phyloP scores from a whole-genome alignment of 495 filamentous ascomycete genomes.

The Neurospora tetrasperma region DNA sequence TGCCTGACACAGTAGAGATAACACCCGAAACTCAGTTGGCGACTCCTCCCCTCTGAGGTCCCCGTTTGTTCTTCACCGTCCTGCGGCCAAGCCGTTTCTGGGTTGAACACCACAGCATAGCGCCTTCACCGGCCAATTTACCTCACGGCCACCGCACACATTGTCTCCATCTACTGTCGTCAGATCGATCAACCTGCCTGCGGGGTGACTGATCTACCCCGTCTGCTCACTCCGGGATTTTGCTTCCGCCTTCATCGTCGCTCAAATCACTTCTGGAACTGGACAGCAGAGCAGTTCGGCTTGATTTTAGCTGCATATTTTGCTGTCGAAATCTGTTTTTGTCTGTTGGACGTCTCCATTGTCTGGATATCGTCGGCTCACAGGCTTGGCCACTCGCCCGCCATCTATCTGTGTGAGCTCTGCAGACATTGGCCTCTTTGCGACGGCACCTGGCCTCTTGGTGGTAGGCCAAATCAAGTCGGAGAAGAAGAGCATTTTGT shows the following conservation, averaged over 20 bases:
- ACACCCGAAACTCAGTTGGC: neutral
- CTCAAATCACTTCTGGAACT: neutral
- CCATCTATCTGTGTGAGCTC: neutral
- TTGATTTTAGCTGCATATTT: neutral
- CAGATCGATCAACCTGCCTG: neutral
- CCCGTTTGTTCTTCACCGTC: neutral
- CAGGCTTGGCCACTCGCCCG: neutral
- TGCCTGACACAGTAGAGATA: neutral
- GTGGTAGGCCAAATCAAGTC: neutral
- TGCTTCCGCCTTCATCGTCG: neutral
- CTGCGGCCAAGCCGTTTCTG: neutral
- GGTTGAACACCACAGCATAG: neutral
- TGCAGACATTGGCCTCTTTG: neutral
- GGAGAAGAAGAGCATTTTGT: neutral
- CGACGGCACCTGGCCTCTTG: neutral
- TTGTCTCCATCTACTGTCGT: neutral
- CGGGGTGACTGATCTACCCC: neutral
- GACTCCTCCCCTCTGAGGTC: neutral
- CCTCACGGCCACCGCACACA: neutral
- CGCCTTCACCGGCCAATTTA: neutral
- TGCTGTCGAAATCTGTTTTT: neutral
- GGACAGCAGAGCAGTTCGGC: neutral
- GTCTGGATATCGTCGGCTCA: neutral
- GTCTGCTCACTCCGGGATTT: neutral
- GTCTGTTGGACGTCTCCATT: neutral